Evolutionary conservation across 2,329 filamentous ascomycete species (phyloP).

Genomic region (Aspergillus chevalieri): DNA sequence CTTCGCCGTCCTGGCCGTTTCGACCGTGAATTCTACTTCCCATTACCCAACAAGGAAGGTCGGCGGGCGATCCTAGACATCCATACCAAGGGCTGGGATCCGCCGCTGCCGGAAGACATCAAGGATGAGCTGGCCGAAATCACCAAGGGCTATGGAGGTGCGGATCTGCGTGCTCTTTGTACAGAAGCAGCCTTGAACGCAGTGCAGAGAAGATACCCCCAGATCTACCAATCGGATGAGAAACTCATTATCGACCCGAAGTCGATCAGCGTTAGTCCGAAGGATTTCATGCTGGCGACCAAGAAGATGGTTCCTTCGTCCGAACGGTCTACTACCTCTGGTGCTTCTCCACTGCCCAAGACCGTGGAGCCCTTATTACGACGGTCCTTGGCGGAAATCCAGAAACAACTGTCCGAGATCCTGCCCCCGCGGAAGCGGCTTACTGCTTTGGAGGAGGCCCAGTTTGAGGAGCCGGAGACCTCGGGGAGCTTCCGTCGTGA

Average conservation of each 20-base stretch:
- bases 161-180: constrained; percentile 86
- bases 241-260: constrained; percentile 83
- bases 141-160: constrained; percentile 95
- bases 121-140: constrained; percentile 74
- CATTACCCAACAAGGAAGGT: constrained; percentile 73
- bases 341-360: constrained; percentile 72
- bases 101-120: constrained; percentile 65
- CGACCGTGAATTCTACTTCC: constrained; percentile 97
- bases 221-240: constrained; percentile 86
- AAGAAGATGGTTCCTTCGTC: constrained; percentile 96
- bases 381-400: constrained; percentile 64
- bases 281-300: constrained; percentile 94
- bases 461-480: constrained; percentile 78
- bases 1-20: constrained; percentile 89
- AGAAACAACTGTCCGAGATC: constrained; percentile 63
- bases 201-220: constrained; percentile 90
- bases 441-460: constrained; percentile 87
- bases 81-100: constrained; percentile 89
- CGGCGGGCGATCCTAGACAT: constrained; percentile 87
- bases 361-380: constrained; percentile 75
- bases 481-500: constrained; percentile 83
- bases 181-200: constrained; percentile 94
- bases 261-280: constrained; percentile 78
- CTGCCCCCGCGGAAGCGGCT: constrained; percentile 79
- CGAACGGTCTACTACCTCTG: constrained; percentile 79